phyloP scores from a whole-genome alignment of 345 rosid genomes.

The Aegle marmelos region DNA sequence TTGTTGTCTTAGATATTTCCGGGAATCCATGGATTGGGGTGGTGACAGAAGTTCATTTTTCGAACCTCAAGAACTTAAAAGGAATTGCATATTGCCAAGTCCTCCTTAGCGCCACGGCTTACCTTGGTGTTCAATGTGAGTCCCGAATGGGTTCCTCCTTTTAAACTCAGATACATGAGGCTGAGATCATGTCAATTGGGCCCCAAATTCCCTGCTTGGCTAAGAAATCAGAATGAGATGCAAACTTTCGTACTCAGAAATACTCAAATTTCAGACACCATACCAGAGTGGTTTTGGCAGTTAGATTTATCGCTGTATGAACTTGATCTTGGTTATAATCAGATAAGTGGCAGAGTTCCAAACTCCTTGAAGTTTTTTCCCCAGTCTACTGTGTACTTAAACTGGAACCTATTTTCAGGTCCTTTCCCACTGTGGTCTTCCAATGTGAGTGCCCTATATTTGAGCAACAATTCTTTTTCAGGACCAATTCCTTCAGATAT shows the following conservation, averaged over 20 bases:
- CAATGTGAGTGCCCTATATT: slow-evolving; percentile 10
- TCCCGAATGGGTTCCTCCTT: slow-evolving; percentile 20
- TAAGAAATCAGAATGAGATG: slow-evolving; percentile 13
- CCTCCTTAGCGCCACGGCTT: background rate
- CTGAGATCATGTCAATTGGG: slow-evolving; percentile 12
- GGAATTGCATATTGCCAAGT: background rate
- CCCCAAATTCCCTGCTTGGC: slow-evolving; percentile 23
- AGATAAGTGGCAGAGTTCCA: slow-evolving; percentile 16
- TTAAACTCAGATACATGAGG: slow-evolving; percentile 10
- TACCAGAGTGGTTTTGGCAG: slow-evolving; percentile 22
- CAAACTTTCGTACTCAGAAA: background rate
- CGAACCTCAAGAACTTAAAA: slow-evolving; percentile 19
- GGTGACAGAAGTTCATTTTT: slow-evolving; percentile 20
- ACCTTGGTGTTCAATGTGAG: slow-evolving; percentile 11
- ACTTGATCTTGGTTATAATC: slow-evolving; percentile 18
- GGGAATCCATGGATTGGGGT: slow-evolving; percentile 12
- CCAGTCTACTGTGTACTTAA: background rate
- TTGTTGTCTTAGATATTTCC: slow-evolving; percentile 10
- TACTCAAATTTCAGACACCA: slow-evolving; percentile 13
- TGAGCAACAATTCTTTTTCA: slow-evolving; percentile 19
- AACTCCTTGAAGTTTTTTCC: slow-evolving; percentile 1
- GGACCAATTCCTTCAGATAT: slow-evolving; percentile 23
- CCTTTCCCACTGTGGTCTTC: slow-evolving; percentile 22
- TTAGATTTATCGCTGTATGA: background rate
- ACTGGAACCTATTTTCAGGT: slow-evolving; percentile 22